Base-by-base conservation (phyloP, 768 basidiomycete species). In the Kwoniella mangroviensis region DNA sequence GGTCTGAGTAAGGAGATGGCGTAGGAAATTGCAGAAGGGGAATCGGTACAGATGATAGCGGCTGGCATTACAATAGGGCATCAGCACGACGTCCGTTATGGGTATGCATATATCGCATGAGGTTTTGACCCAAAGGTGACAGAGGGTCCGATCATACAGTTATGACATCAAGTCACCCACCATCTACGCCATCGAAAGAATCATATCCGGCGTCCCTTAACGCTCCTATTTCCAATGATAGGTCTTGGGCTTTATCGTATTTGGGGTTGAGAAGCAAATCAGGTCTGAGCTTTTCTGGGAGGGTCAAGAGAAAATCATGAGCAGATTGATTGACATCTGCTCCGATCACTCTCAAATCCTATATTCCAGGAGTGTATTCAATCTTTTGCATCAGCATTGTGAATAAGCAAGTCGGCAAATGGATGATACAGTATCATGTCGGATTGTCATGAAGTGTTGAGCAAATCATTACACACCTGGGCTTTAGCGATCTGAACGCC, bases 401-500 rank as follows among this genome's bases (percentile, higher is more conserved):
- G 34, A 34, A 34, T 7, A 34, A 5, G 6, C 6, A 7, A 34
- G 12, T n/a, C 15, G 54, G 26, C 26, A 55, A 34, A 34, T 34
- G 34, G 34, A 34, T 34, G n/a, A 55, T 55, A 28, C 12, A 55
- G 54, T 12, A 21, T 10, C 17, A 55, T n/a, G 22, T 26, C 15
- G 12, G 22, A 12, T 7, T 55, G 11, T 12, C 7, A 13, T 19
- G 3, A 42, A 42, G n/a, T 34, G 34, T 34, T 34, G 6, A 6
- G 34, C 9, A 7, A 34, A 7, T 1, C 4, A 34, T 34, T 7
- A 51, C 61, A 26, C 15, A 63, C 72, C 68, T 66, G 28, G 21
- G 68, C 72, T 49, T 70, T 67, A n/a, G 65, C 72, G 21, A 73
- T 67, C 28, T 73, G 72, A 1, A 62, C 53, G 21, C 72, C 72